Conservation (phyloP, 2,329 filamentous ascomycete species). For the Dactylellina parvicollis region DNA sequence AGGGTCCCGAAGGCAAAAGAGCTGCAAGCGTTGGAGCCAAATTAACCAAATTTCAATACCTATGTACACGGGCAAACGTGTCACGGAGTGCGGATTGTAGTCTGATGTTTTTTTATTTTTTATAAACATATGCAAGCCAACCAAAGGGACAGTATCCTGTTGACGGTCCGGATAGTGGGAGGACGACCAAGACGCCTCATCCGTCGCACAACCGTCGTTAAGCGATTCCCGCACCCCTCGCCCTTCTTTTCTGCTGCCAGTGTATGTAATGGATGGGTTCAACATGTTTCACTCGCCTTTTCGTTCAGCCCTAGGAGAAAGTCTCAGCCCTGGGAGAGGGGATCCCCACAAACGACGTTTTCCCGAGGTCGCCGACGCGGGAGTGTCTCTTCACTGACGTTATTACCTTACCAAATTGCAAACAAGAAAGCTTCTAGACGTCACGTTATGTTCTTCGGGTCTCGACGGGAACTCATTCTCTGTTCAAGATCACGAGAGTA, state of each 20-base stretch:
- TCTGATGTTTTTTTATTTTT: conserved; percentile 29
- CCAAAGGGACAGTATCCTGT: conserved; percentile 23
- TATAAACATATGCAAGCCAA: conserved; percentile 12
- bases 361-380: conserved; percentile 54
- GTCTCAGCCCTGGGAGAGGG: conserved; percentile 53
- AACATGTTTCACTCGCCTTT: conserved; percentile 29
- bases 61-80: background rate
- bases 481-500: conserved; percentile 15
- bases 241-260: conserved; percentile 11
- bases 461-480: background rate
- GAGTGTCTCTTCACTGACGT: conserved; percentile 36
- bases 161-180: conserved; percentile 23
- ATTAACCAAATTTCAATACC: too few relatives aligned
- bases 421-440: conserved; percentile 22
- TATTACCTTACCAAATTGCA: conserved; percentile 26
- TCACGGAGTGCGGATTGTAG: background rate
- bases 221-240: conserved; percentile 54
- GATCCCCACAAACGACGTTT: conserved; percentile 48
- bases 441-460: conserved; percentile 16
- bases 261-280: conserved; percentile 11
- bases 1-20: conserved; percentile 12
- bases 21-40: too few relatives aligned
- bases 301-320: conserved; percentile 54
- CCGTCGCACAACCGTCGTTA: conserved; percentile 54
- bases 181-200: conserved; percentile 40